Percentiles rank a stretch among this genome's conserved stretches.
Evolutionary conservation across 148 eudicot genomes (phyloP).

Genomic region (Tetragonia tetragonoides): DNA sequence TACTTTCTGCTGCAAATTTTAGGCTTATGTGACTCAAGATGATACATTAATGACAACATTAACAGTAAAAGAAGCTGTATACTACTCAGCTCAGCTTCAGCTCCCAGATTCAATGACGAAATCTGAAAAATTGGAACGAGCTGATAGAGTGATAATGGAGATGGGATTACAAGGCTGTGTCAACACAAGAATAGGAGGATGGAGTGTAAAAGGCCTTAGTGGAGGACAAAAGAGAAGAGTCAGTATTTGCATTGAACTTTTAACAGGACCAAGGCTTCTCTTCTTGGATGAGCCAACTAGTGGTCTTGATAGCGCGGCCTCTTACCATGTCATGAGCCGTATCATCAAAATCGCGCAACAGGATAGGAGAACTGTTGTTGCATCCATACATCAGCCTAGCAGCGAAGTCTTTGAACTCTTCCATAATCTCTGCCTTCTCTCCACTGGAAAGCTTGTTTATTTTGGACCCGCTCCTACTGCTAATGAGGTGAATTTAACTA

Average conservation of each 20-base stretch:
- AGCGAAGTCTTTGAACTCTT: slow-evolving; percentile 62
- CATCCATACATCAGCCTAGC: slow-evolving; percentile 80
- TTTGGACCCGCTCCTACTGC: slow-evolving; percentile 49
- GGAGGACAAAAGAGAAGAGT: slow-evolving; percentile 88
- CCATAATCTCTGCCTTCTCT: slow-evolving; percentile 59
- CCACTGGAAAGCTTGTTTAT: slow-evolving; percentile 50
- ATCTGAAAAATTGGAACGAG: slow-evolving; percentile 52
- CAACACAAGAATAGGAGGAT: slow-evolving; percentile 73
- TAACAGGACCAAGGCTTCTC: slow-evolving; percentile 63
- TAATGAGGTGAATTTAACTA: slow-evolving; percentile 34
- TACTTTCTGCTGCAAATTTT: neutral
- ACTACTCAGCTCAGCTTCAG: slow-evolving; percentile 74
- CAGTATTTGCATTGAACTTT: slow-evolving; percentile 71
- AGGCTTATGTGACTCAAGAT: slow-evolving; percentile 87
- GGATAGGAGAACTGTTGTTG: slow-evolving; percentile 48
- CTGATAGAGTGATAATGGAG: slow-evolving; percentile 50
- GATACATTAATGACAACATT: slow-evolving; percentile 54
- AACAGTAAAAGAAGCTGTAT: slow-evolving; percentile 64
- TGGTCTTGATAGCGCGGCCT: slow-evolving; percentile 82
- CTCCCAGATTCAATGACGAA: slow-evolving; percentile 54
- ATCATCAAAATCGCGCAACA: slow-evolving; percentile 36
- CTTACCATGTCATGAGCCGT: slow-evolving; percentile 65
- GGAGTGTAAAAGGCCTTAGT: slow-evolving; percentile 62
- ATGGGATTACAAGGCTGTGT: slow-evolving; percentile 68
- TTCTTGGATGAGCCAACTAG: slow-evolving; percentile 88